These are phyloP conservation scores for Secale cereale DNA, from an alignment of 176 grass and related monocot species.

Conservation along the genomic window DNA sequence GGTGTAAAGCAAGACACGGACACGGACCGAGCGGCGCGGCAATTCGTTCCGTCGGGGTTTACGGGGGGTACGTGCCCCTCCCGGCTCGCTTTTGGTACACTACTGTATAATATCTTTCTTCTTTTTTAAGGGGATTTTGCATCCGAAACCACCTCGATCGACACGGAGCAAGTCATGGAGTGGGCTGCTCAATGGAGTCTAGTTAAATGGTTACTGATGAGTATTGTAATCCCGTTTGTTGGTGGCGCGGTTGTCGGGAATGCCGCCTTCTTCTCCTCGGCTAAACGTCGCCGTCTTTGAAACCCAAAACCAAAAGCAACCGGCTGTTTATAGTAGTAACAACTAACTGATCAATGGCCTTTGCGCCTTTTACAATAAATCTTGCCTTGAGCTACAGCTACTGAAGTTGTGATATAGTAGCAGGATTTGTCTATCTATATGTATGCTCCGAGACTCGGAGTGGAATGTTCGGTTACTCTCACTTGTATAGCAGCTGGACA, in stretches of 20 bases:
- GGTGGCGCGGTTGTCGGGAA: neutral
- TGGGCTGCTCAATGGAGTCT: neutral
- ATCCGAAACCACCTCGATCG: too few relatives aligned
- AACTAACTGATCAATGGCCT: too few relatives aligned
- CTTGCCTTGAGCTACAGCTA: neutral
- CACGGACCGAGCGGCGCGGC: conserved; percentile 4
- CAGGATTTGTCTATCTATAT: neutral
- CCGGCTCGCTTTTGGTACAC: neutral
- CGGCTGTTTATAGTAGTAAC: neutral
- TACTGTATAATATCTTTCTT: too few relatives aligned
- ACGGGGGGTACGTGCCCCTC: neutral
- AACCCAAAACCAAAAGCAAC: neutral
- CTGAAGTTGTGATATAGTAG: neutral
- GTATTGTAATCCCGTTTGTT: neutral
- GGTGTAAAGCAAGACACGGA: conserved; percentile 21
- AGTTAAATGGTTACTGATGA: neutral
- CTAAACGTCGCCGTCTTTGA: neutral
- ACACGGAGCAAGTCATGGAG: neutral
- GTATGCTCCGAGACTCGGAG: neutral
- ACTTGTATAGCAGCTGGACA: neutral
- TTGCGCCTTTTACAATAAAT: neutral
- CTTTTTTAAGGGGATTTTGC: neutral
- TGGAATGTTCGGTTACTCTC: neutral
- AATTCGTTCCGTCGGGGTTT: neutral
- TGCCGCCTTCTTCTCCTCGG: too few relatives aligned